phyloP scores from a whole-genome alignment of 1,284 basidiomycete species.

The Athelia sp. region DNA sequence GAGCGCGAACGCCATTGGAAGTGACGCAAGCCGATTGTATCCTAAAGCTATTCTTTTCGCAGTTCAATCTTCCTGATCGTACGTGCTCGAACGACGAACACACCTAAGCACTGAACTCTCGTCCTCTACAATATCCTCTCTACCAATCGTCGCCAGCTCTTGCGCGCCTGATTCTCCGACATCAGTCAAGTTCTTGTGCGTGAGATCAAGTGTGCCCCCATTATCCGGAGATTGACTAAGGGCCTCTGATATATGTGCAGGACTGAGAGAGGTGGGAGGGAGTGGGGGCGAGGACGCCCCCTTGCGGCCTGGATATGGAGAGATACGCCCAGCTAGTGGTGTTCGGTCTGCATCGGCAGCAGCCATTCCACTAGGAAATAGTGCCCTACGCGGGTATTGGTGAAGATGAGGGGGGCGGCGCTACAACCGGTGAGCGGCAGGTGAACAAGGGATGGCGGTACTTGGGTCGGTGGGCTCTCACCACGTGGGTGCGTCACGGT shows the following conservation, averaged over 20 bases:
- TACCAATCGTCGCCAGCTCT: slow-evolving; percentile 62
- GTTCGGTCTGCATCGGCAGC: not conserved
- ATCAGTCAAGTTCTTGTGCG: slow-evolving; percentile 71
- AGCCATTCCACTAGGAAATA: not conserved
- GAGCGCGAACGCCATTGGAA: slow-evolving; percentile 78
- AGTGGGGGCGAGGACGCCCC: not conserved
- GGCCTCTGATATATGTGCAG: slow-evolving; percentile 61
- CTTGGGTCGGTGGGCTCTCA: too few relatives aligned
- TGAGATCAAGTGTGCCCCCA: slow-evolving; percentile 79
- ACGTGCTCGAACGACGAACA: slow-evolving; percentile 17
- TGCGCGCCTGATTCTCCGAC: slow-evolving; percentile 71
- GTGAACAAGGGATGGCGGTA: too few relatives aligned
- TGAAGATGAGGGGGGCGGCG: too few relatives aligned
- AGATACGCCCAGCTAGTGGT: not conserved
- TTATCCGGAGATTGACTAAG: slow-evolving; percentile 65
- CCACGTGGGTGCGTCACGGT: too few relatives aligned
- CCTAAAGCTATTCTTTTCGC: slow-evolving; percentile 74
- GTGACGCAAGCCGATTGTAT: slow-evolving; percentile 77
- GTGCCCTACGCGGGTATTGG: too few relatives aligned
- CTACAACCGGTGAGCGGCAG: too few relatives aligned
- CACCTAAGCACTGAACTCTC: slow-evolving; percentile 69
- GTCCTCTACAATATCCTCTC: slow-evolving; percentile 41
- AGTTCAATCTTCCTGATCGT: slow-evolving; percentile 2
- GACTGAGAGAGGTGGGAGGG: slow-evolving; percentile 43
- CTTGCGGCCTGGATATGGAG: not conserved